Evolutionary conservation across 768 basidiomycete species (phyloP).

Genomic region (Kwoniella bestiolae): DNA sequence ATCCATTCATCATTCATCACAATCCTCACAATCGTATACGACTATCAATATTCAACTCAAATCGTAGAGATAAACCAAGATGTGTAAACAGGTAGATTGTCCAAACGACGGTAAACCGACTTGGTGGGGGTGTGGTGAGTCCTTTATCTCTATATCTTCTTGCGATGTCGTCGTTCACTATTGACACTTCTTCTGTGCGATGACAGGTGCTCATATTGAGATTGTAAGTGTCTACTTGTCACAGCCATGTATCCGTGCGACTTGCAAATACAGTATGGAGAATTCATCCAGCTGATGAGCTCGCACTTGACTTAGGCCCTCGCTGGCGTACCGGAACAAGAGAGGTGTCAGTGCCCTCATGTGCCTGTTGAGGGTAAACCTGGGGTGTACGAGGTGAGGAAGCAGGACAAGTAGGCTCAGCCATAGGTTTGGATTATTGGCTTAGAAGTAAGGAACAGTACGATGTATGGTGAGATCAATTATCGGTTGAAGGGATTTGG

Average conservation of each 20-base stretch:
- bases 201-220: conserved; percentile 50
- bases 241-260: background rate
- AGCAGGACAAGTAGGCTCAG: conserved; percentile 19
- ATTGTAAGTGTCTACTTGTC: conserved; percentile 24
- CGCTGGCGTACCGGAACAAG: conserved; percentile 44
- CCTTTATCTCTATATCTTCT: background rate
- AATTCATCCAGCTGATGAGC: background rate
- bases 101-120: conserved; percentile 55
- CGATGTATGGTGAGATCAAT: no score
- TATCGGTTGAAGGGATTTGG: no score
- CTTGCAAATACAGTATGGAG: background rate
- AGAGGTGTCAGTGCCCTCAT: conserved; percentile 53
- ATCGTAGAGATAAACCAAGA: conserved; percentile 19
- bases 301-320: conserved; percentile 47
- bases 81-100: conserved; percentile 55
- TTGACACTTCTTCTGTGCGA: background rate
- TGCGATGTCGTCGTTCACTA: background rate
- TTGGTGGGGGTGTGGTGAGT: conserved; percentile 58
- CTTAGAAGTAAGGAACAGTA: background rate
- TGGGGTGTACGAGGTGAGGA: conserved; percentile 44
- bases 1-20: no score
- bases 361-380: conserved; percentile 42
- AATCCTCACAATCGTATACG: background rate
- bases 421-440: background rate
- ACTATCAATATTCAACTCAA: background rate